Evolutionary conservation across 192 early-diverging fungal genomes (phyloP).

Genomic region (Umbelopsis vinacea): DNA sequence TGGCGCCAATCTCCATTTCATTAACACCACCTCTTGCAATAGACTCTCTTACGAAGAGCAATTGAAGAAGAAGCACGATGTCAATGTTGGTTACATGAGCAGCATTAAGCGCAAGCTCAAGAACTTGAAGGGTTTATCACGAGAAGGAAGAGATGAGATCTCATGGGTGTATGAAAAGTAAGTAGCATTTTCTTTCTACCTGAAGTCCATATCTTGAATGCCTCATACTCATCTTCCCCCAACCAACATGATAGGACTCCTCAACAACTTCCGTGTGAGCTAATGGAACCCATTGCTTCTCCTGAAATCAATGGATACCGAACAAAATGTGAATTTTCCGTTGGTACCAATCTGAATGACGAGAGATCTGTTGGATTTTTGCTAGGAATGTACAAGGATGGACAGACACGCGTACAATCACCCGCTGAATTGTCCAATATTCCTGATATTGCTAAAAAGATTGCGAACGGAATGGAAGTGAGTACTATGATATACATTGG

Average conservation of each 20-base stretch:
- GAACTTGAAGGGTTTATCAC: constrained; percentile 15
- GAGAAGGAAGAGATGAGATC: constrained; percentile 22
- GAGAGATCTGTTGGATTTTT: constrained; percentile 67
- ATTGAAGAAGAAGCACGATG: constrained; percentile 50
- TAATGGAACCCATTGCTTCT: constrained; percentile 52
- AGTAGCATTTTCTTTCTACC: neutral
- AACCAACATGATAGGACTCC: neutral
- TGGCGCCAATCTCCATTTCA: neutral
- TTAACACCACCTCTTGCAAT: neutral
- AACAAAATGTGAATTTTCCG: constrained; percentile 80
- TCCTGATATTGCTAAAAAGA: constrained; percentile 48
- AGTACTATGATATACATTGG: neutral
- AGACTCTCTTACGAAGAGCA: constrained; percentile 63
- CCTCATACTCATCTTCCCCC: neutral
- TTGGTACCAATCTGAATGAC: constrained; percentile 63
- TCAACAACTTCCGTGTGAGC: constrained; percentile 27
- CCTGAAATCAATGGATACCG: constrained; percentile 66
- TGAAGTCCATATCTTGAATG: no score
- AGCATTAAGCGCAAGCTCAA: constrained; percentile 30
- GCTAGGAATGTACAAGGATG: constrained; percentile 67
- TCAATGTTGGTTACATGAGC: constrained; percentile 25
- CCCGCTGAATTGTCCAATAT: constrained; percentile 54
- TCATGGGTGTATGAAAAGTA: constrained; percentile 45
- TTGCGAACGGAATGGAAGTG: constrained; percentile 51
- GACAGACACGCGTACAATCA: constrained; percentile 56